Conservation (phyloP, 2,329 filamentous ascomycete genomes). For the Pseudocercospora macadamiae region DNA sequence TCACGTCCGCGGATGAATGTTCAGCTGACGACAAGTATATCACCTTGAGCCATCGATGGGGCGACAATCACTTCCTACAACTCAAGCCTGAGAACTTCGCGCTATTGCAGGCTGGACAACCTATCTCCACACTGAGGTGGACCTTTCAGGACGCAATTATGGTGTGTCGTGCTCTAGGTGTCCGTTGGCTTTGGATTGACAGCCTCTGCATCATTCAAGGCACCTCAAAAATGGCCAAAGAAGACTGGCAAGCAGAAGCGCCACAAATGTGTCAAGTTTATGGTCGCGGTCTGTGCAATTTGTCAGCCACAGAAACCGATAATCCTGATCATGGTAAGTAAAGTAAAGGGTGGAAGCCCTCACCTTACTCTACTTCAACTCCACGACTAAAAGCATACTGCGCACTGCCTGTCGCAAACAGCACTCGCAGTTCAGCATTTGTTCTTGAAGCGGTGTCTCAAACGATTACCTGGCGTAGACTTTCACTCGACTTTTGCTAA, state of each 20-base stretch:
- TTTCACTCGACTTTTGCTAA: too few relatives aligned
- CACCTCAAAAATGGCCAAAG: neutral
- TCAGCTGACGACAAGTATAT: too few relatives aligned
- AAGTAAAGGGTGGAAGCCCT: too few relatives aligned
- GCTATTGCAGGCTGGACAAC: neutral
- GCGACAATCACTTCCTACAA: neutral
- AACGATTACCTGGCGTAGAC: too few relatives aligned
- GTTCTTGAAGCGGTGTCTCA: too few relatives aligned
- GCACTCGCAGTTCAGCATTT: too few relatives aligned
- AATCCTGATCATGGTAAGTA: neutral
- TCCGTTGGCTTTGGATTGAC: slow-evolving; percentile 1
- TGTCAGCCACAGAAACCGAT: neutral
- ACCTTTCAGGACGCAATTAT: neutral
- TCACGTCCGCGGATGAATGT: too few relatives aligned
- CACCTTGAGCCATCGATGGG: neutral
- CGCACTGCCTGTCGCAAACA: too few relatives aligned
- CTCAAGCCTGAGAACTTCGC: neutral
- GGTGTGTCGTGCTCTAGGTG: neutral
- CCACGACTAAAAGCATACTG: too few relatives aligned
- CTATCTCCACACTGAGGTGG: neutral
- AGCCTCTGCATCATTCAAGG: neutral
- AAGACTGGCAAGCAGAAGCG: neutral
- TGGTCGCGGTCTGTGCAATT: neutral
- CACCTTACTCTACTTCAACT: too few relatives aligned
- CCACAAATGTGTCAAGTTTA: neutral